Base-by-base conservation (phyloP, 257 asterid genomes). In the Ajuga chamaepitys region DNA sequence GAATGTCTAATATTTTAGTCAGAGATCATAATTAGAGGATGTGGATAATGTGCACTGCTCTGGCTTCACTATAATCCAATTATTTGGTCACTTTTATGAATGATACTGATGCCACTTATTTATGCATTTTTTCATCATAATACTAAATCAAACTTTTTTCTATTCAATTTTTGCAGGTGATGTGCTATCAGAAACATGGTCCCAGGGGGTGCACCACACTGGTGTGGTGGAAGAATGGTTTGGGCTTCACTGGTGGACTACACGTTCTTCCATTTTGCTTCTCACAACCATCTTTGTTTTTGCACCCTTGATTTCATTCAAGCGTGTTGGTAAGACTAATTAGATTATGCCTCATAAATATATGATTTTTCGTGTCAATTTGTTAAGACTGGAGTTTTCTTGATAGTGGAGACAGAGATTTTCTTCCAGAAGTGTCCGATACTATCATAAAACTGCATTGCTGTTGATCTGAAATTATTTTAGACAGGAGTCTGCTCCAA, bases 201-300 rank as follows among this genome's bases (percentile, higher is more conserved):
- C 95, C 11, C 89, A 75, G 45, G 95, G 97, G 69, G 90, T 87
- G 75, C 95, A 84, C 67, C 91, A 85, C 75, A 81, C 81, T 1
- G 95, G 95, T 25, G 92, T 90, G 67, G 55, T 81, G 80, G 95
- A 90, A 76, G 97, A 90, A 80, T 87, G 97, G 97, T 90, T 90
- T 66, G 97, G 95, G 54, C 84, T 76, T 35, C 85, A 75, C 51
- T 90, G 95, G 97, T 90, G 97, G 97, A 90, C 82, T 7, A 76
- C 73, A 0, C 93, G 95, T 52, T 79, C 83, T 62, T 70, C 82
- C 77, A 70, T 83, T 51, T 72, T 87, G 81, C 77, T 90, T 64
- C 79, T 87, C 25, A 85, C 86, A 1, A 77, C 91, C 40, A 71
- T 87, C 69, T 82, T 85, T 41, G 82, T 89, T 69, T 80, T 87